Evolutionary conservation across 768 basidiomycete genomes (phyloP), one percentile per base, ranked within the genome.

Genomic region (Roridomyces roridus): DNA sequence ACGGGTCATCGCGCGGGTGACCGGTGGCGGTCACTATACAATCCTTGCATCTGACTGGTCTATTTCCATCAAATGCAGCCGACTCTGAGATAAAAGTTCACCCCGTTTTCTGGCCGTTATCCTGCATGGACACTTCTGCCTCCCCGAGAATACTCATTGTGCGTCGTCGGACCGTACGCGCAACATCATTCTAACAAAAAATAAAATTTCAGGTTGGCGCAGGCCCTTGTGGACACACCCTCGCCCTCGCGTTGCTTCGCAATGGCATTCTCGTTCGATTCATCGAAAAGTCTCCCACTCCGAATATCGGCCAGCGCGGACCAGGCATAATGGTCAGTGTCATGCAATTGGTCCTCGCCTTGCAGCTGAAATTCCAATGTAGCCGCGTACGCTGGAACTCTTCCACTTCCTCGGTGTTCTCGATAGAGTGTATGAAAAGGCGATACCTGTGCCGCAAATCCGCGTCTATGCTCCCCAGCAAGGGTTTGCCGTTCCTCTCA

Each of bases 201-300:
- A 34, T 23, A 46, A 34, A 34, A 10, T 34, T 18, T 21, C n/a
- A 48, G 54, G 54, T 24, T n/a, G 54, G 54, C 28, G 45, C 46
- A 4, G 62, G 62, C 6, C 62, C 62, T 2, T 46, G 55, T 15
- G 63, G 63, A 3, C 47, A 62, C 14, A 34, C 55, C 25, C 41
- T 55, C 17, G 63, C 63, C 3, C 51, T 64, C 20, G 44, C 49
- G 1, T 40, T 59, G 18, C 51, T 68, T n/a, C 65, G 61, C 18
- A 74, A 71, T 43, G 62, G 68, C 10, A 50, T 78, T 24, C 63
- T 71, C 12, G 72, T 79, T 10, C 71, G 75, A 36, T 68, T 80
- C 29, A 69, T 79, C 25, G 70, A 79, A 34, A 78, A 75, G 46
- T 65, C 68, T 21, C 54, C 53, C 0, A 49, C 50, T 0, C 51